Percentiles rank a stretch among this genome's conserved stretches.
Conservation (phyloP, 306 rosid genomes). For the Casuarina cunninghamiana region DNA sequence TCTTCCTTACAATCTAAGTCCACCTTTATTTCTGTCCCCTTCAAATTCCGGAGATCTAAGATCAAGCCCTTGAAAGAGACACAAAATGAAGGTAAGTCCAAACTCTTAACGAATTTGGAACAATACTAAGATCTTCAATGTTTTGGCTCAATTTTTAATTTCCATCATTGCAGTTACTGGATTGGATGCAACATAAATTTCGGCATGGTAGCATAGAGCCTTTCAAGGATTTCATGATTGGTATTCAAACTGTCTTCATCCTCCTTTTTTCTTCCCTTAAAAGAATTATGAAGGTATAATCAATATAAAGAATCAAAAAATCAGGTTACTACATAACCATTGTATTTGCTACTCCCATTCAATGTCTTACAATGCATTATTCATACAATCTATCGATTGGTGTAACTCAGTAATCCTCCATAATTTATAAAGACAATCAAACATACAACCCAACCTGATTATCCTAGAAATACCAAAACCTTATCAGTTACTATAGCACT, state of each 20-base stretch:
- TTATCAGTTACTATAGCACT: slow-evolving; percentile 7
- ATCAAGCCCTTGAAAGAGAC: slow-evolving; percentile 40
- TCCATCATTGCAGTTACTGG: slow-evolving; percentile 70
- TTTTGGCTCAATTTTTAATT: slow-evolving; percentile 33
- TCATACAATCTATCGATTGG: neutral
- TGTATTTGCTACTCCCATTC: neutral
- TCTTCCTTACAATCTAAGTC: slow-evolving; percentile 39
- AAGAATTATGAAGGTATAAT: slow-evolving; percentile 15
- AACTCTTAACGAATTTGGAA: slow-evolving; percentile 26
- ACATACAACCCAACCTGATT: neutral
- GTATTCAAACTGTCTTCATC: slow-evolving; percentile 47
- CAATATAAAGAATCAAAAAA: slow-evolving; percentile 1
- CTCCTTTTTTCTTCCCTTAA: slow-evolving; percentile 24
- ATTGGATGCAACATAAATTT: slow-evolving; percentile 83
- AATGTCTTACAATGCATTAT: neutral
- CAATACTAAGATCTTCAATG: slow-evolving; percentile 23
- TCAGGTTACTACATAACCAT: slow-evolving; percentile 5
- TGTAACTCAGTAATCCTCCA: neutral
- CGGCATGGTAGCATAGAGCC: slow-evolving; percentile 59
- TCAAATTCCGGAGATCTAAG: slow-evolving; percentile 31
- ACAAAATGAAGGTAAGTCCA: slow-evolving; percentile 79
- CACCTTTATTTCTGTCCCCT: slow-evolving; percentile 34
- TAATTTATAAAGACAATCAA: neutral
- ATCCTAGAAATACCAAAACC: neutral
- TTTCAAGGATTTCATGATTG: slow-evolving; percentile 61